Base-by-base conservation (phyloP, 805 yeast species). In the Candida maltosa region DNA sequence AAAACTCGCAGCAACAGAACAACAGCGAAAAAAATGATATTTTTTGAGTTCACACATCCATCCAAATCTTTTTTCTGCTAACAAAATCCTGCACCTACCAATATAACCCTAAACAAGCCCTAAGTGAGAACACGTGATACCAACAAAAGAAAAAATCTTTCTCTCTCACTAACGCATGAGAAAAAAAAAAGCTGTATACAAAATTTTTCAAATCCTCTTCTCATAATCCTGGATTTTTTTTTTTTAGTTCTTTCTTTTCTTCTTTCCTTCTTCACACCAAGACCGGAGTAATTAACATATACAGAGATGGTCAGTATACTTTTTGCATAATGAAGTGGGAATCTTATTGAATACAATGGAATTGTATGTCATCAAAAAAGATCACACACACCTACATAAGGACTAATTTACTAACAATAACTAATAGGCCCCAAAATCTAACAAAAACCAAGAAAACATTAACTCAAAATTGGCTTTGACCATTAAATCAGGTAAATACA, bases 401-500 rank as follows among this genome's bases (percentile, higher is more conserved):
- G 5, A 5, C 29, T 23, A 34, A 35, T 39, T 37, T 32, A 40
- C 46, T 34, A 73, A 78, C 70, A 70, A 70, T 75, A 46, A 27
- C 30, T 30, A 29, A 24, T 58, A 85, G 95, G 97, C 97, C 87
- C 97, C 97, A 81, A 87, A 84, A 74, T 67, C 31, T 24, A 22
- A 75, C 59, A 83, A 81, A 83, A 88, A 81, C 76, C 81, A 84
- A 65, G 98, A 93, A 62, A 83, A 86, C 81, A 81, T 93, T 76
- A 91, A 87, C 95, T 78, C 95, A 75, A 89, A 89, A 80, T 87
- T 93, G 71, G 94, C 95, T 70, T 84, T 93, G 72, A 91, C 87
- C 65, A 85, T 93, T 79, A 93, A 89, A 81, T 89, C 97, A 62
- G 98, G 98, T 81, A 93, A 93, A 78, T 91, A 87, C 83, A 84